Evolutionary conservation across 2,329 filamentous ascomycete genomes (phyloP).

Genomic region (Dothistroma septosporum): DNA sequence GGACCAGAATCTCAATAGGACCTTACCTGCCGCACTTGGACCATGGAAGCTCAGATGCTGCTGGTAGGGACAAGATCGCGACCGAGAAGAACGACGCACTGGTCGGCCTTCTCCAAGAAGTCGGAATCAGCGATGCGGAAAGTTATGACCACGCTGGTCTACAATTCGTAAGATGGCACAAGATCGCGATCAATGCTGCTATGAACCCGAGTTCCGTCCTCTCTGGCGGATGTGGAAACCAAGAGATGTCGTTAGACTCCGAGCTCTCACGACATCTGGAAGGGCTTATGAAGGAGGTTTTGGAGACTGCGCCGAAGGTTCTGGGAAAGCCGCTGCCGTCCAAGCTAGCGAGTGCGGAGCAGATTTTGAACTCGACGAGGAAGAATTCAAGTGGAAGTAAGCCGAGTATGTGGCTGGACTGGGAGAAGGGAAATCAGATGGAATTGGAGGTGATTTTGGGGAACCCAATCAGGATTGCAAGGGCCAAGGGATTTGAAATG

Average conservation of each 20-base stretch:
- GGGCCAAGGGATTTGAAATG: conserved; percentile 59
- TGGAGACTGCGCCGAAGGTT: conserved; percentile 59
- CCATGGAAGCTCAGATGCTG: conserved; percentile 29
- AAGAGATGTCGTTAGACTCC: conserved; percentile 59
- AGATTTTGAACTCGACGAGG: conserved; percentile 59
- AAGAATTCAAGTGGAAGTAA: conserved; percentile 59
- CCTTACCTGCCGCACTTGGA: conserved; percentile 54
- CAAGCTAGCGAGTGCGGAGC: conserved; percentile 58
- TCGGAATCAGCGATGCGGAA: conserved; percentile 62
- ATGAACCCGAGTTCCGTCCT: conserved; percentile 70
- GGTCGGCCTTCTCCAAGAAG: conserved; percentile 52
- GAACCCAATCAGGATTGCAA: conserved; percentile 63
- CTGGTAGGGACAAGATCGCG: conserved; percentile 28
- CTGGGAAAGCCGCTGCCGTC: conserved; percentile 57
- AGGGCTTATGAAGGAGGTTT: conserved; percentile 66
- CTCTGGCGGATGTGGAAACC: conserved; percentile 60
- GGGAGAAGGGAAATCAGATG: conserved; percentile 61
- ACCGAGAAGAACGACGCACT: conserved; percentile 45
- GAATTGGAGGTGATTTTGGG: conserved; percentile 69
- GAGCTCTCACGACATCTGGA: conserved; percentile 60
- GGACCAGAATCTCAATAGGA: conserved; percentile 67
- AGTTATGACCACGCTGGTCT: conserved; percentile 60
- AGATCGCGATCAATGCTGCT: conserved; percentile 69
- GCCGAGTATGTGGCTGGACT: conserved; percentile 63
- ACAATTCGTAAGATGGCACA: conserved; percentile 70